Evolutionary conservation across 495 filamentous ascomycete genomes (phyloP), one percentile per base, ranked within the genome.

Genomic region (Hypoxylon fragiforme): DNA sequence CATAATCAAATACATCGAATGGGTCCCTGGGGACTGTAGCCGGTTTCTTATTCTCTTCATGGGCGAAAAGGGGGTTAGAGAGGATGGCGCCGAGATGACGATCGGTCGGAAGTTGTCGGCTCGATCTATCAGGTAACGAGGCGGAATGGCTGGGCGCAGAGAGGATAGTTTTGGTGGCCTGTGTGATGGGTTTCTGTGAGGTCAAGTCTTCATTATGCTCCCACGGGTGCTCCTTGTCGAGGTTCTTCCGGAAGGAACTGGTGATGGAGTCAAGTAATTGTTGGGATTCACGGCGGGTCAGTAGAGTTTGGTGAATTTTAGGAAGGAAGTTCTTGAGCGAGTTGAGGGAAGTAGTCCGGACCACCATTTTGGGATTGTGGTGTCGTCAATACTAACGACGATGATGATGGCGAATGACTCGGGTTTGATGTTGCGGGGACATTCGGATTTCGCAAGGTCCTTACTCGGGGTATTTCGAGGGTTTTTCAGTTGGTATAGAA

Each of bases 171-270:
- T 54, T 44, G 31, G 67, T 57, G 45, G 36, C 54, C 41, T 64
- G 35, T 32, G 52, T 44, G 16, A 64, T 44, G 32, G 58, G 45
- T 19, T 55, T 56, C 30, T 46, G 47, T 8, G 64, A 34, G 7
- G 34, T 26, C 30, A 48, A 49, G n/a, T 56, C 48, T 37, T 60
- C 38, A 15, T 58, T 53, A 28, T 62, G 43, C 12, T 68, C 54
- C 54, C 62, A 66, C 30, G 81, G 80, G 63, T 90, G 81, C 58
- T 87, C 81, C 30, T 69, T 73, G 63, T 92, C 87, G 24, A 95
- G 77, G 26, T 88, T 85, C 30, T 78, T 72, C 46, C 85, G 82
- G 70, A 95, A 95, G n/a, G 88, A 91, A 3, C 77, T 73, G 13
- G 86, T 91, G 51, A 95, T 80, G 45, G 80, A 75, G 19, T 80